Evolutionary conservation across 2,329 filamentous ascomycete genomes (phyloP).

Genomic region (Rhexocercosporidium sp.): DNA sequence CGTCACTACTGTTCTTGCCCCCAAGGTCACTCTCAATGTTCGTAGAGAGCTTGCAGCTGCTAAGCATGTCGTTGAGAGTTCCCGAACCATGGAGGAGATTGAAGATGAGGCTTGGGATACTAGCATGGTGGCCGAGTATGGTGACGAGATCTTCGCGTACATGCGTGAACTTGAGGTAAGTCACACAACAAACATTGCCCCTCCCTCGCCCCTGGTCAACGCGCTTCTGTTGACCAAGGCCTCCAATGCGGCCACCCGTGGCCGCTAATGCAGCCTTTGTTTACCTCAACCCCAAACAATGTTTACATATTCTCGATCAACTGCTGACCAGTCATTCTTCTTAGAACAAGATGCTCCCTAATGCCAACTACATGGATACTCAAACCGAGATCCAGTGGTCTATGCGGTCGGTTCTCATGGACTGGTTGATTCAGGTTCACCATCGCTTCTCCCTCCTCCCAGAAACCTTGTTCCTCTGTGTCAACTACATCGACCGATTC

Average conservation of each 20-base stretch:
- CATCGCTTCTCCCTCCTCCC: conserved; percentile 88
- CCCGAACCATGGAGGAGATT: conserved; percentile 69
- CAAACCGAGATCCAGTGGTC: conserved; percentile 99
- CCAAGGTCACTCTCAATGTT: conserved; percentile 71
- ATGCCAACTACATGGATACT: conserved; percentile 93
- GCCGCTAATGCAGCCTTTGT: conserved; percentile 28
- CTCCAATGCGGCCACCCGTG: conserved; percentile 15
- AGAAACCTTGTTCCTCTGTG: conserved; percentile 91
- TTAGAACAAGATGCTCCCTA: conserved; percentile 80
- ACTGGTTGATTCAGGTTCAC: conserved; percentile 97
- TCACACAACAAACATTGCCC: not conserved
- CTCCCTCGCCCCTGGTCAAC: not conserved
- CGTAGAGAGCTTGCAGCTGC: conserved; percentile 75
- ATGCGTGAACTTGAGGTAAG: conserved; percentile 85
- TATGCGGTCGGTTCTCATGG: conserved; percentile 96
- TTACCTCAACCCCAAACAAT: conserved; percentile 21
- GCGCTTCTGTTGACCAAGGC: conserved; percentile 18
- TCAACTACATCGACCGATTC: conserved; percentile 98
- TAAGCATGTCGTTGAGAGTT: conserved; percentile 37
- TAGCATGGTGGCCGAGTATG: conserved; percentile 97
- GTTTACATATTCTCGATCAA: conserved; percentile 26
- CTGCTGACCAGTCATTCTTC: conserved; percentile 36
- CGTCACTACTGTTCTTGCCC: conserved; percentile 70
- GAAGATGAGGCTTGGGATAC: conserved; percentile 93
- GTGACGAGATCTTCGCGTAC: conserved; percentile 93